phyloP scores from a whole-genome alignment of 192 early-diverging fungal genomes.

The Haplosporangium gracile region DNA sequence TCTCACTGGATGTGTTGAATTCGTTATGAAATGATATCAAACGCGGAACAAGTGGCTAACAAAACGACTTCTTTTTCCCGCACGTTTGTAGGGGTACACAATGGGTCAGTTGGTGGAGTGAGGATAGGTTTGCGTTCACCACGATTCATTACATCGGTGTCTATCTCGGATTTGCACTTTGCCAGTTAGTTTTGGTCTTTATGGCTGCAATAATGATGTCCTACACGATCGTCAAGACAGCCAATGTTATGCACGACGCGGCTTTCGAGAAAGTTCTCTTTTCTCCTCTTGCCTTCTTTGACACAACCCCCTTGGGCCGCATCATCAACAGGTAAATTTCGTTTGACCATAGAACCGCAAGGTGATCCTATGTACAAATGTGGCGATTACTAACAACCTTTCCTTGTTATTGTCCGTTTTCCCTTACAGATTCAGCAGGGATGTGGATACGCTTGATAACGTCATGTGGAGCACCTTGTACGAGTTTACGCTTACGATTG shows the following conservation, averaged over 20 bases:
- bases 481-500: slow-evolving; percentile 47
- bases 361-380: slow-evolving; percentile 32
- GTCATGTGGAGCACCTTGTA: slow-evolving; percentile 60
- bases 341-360: slow-evolving; percentile 75
- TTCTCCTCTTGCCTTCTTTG: slow-evolving; percentile 89
- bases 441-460: slow-evolving; percentile 76
- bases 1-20: background rate
- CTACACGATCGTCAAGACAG: slow-evolving; percentile 69
- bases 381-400: slow-evolving; percentile 45
- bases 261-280: slow-evolving; percentile 71
- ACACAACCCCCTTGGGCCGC: slow-evolving; percentile 86
- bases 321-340: slow-evolving; percentile 84
- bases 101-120: slow-evolving; percentile 58
- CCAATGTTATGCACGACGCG: slow-evolving; percentile 67
- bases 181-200: slow-evolving; percentile 40
- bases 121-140: slow-evolving; percentile 28
- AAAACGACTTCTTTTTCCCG: background rate
- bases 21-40: background rate
- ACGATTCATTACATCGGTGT: slow-evolving; percentile 30
- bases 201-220: slow-evolving; percentile 34
- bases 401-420: background rate
- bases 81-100: slow-evolving; percentile 33
- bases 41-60: background rate
- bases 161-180: slow-evolving; percentile 29
- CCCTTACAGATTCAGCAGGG: slow-evolving; percentile 77